These are phyloP conservation scores for Candida sojae DNA, from an alignment of 1,139 yeast genomes.

Conservation along the genomic window DNA sequence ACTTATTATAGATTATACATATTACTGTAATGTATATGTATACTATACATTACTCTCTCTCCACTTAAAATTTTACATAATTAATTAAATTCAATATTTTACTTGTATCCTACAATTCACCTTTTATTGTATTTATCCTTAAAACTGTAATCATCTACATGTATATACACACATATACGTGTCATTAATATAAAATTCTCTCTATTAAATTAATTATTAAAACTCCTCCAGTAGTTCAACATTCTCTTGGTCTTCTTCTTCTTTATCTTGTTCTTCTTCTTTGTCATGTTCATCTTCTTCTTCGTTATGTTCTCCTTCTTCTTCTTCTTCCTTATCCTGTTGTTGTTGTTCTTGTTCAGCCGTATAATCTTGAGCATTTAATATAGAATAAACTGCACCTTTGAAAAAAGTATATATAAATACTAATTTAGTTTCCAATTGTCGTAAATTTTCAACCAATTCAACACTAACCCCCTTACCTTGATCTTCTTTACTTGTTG, in stretches of 20 bases:
- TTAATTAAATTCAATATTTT: too few relatives aligned
- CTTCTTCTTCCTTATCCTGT: constrained; percentile 13
- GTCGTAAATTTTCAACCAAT: constrained; percentile 52
- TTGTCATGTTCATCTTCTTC: constrained; percentile 14
- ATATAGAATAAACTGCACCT: constrained; percentile 66
- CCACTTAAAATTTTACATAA: too few relatives aligned
- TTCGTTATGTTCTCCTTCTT: constrained; percentile 12
- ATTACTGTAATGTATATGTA: too few relatives aligned
- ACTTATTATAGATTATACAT: too few relatives aligned
- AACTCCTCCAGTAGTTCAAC: constrained; percentile 2
- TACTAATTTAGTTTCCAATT: constrained; percentile 63
- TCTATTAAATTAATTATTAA: too few relatives aligned
- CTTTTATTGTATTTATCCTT: too few relatives aligned
- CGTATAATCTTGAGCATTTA: constrained; percentile 15
- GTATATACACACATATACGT: too few relatives aligned
- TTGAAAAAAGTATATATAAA: constrained; percentile 66
- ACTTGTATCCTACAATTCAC: too few relatives aligned
- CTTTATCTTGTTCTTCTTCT: background rate
- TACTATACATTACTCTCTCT: too few relatives aligned
- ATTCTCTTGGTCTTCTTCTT: too few relatives aligned
- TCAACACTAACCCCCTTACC: constrained; percentile 22
- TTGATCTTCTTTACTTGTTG: constrained; percentile 4
- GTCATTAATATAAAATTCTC: too few relatives aligned
- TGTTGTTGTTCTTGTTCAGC: constrained; percentile 14
- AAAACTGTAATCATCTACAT: too few relatives aligned